Base-by-base conservation (phyloP, 176 grass and related monocot species). In the Phyllostachys edulis region DNA sequence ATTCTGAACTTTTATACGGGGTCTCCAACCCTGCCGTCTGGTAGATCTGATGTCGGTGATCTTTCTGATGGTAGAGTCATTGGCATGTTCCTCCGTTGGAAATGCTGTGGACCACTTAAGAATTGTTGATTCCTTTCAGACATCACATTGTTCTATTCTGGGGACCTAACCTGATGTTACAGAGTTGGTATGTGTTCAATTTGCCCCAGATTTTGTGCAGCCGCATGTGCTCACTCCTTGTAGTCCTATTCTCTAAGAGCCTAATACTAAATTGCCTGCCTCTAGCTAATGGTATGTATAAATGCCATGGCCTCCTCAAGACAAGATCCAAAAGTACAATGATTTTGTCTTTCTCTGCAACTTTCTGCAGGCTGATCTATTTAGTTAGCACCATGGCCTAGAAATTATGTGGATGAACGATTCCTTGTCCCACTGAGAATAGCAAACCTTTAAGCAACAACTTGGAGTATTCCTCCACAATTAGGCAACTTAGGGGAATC, bases 281-380 rank as follows among this genome's bases (percentile, higher is more conserved):
- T 61, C 27, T 32, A 49, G 17, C 18, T 63, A 80, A 86, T 63
- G 79, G 68, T 67, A 42, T 49, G 49, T 51, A 81, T 82, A 73
- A 73, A 86, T 68, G 73, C 29, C 59, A 34, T 90, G 51, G 67
- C 59, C 73, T n/a, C 29, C 61, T 60, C 21, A 78, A 38, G 84
- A 86, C 88, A 86, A 90, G 84, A 78, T 90, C 88, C 73, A 83
- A 71, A 78, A 82, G 79, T 86, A 90, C 83, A 57, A 4, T 21
- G 18, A 0, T 9, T 47, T 78, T 90, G 88, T 78, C 67, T 73
- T 73, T 5, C 79, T 86, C 73, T 67, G 50, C 59, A 61, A 59
- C 79, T 61, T 86, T 82, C 47, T 73, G 21, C 79, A 67, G 79
- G 46, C 9, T 66, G 20, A 32, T 86, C 65, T 27, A 15, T 77